Evolutionary conservation across 805 yeast species (phyloP), one percentile per base, ranked within the genome.

Genomic region (Ogataea neopini): DNA sequence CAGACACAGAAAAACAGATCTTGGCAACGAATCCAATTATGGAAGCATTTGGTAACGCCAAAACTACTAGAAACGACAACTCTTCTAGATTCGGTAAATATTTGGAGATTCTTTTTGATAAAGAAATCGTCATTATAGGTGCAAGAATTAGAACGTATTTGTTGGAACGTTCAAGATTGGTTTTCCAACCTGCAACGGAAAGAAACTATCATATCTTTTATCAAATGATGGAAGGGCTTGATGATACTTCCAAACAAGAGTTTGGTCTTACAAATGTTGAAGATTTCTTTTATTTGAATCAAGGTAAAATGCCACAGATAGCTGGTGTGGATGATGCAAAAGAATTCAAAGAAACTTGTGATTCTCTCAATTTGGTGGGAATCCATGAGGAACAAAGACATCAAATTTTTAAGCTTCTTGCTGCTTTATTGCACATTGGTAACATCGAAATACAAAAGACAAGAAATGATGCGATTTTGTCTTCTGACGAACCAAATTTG

Each of bases 11-110:
- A 70, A 86, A 87, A 63, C 96, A 88, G 70, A 92, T 92, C 48
- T 77, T 92, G 61, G 98, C 99, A 11, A 94, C 98, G 0, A 92
- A 92, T 64, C 98, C 98, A 2, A 86, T 94, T 59, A 86, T 94
- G 85, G 99, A 94, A 71, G 94, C 98, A 0, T 94, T 94, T 69
- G 99, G 99, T 74, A 94, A 95, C 68, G 98, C 99, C 6, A 92
- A 92, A 65, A 92, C 99, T 2, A 86, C 96, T 15, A 84, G 99
- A 74, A 92, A 92, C 66, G 97, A 92, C 71, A 92, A 92, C 70
- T 94, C 98, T 23, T 92, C 98, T 20, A 85, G 99, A 68, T 95
- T 94, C 63, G 99, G 99, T 63, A 92, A 92, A 68, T 92, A 92
- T 66, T 75, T 92, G 57, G 98, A 92, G 70, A 92, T 92, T 58